Conservation (phyloP, 1,139 yeast species). For the Yamadazyma buinensis region DNA sequence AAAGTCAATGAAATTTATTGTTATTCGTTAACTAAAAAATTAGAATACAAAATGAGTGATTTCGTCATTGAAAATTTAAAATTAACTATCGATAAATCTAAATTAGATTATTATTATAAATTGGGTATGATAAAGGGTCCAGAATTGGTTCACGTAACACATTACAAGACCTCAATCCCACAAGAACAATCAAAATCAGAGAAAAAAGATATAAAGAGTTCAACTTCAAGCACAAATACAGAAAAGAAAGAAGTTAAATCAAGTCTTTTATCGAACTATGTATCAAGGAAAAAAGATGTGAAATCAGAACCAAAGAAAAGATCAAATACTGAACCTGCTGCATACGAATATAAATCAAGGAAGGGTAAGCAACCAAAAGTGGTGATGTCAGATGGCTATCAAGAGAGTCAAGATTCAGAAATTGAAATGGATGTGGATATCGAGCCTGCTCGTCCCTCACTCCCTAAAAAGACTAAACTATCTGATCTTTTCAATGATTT, state of each 20-base stretch:
- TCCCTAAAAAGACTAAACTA: conserved; percentile 8
- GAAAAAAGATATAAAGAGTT: neutral
- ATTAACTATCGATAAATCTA: conserved; percentile 16
- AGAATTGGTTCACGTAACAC: conserved; percentile 12
- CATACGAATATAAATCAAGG: conserved; percentile 38
- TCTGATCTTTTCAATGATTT: conserved; percentile 13
- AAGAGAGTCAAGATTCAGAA: conserved; percentile 15
- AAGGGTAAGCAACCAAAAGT: conserved; percentile 32
- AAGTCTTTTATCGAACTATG: conserved; percentile 11
- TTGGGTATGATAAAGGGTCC: conserved; percentile 39
- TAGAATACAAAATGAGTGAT: conserved; percentile 18
- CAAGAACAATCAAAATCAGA: neutral
- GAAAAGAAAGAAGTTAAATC: no score
- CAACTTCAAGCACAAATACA: no score
- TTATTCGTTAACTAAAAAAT: conserved; percentile 24
- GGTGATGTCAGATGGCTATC: conserved; percentile 27
- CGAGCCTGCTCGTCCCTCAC: neutral
- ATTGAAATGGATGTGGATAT: conserved; percentile 11
- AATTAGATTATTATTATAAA: conserved; percentile 19
- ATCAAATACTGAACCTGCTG: conserved; percentile 3
- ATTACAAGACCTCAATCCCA: neutral
- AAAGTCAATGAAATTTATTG: conserved; percentile 27
- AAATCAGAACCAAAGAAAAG: conserved; percentile 10
- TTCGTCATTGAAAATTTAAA: conserved; percentile 29
- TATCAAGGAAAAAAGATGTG: conserved; percentile 19